Evolutionary conservation across 768 basidiomycete genomes (phyloP).

Genomic region (Scleroderma bovista): DNA sequence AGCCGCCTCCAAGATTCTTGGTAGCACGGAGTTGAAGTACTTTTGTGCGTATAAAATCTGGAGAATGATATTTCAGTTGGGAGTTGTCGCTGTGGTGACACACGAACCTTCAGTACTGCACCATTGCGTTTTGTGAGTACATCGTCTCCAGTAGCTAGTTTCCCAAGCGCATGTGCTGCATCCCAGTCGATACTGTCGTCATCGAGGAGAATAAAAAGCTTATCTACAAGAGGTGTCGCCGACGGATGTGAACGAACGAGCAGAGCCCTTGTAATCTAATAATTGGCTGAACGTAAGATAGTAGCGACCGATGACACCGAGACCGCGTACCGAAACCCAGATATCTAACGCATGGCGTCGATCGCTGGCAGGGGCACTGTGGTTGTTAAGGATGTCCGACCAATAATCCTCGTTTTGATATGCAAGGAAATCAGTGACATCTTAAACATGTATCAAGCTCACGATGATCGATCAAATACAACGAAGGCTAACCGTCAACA

Average conservation of each 20-base stretch:
- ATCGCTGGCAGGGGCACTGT: slow-evolving; percentile 22
- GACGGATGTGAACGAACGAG: slow-evolving; percentile 65
- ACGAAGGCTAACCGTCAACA: slow-evolving; percentile 46
- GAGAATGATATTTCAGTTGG: not conserved
- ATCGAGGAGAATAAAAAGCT: slow-evolving; percentile 64
- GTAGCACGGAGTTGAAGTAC: slow-evolving; percentile 67
- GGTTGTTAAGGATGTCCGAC: slow-evolving; percentile 39
- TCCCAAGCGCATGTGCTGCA: slow-evolving; percentile 73
- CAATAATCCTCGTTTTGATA: slow-evolving; percentile 44
- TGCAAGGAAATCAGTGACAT: slow-evolving; percentile 40
- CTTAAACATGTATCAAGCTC: slow-evolving; percentile 26
- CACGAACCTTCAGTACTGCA: slow-evolving; percentile 67
- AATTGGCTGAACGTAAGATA: not conserved
- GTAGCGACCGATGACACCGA: not conserved
- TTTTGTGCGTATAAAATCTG: slow-evolving; percentile 74
- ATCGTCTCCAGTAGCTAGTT: slow-evolving; percentile 53
- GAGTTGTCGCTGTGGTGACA: not conserved
- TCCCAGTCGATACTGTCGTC: slow-evolving; percentile 62
- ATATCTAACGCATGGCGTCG: slow-evolving; percentile 49
- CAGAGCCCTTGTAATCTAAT: slow-evolving; percentile 73
- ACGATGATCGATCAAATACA: not conserved
- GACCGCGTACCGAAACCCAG: slow-evolving; percentile 65
- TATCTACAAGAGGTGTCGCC: slow-evolving; percentile 51
- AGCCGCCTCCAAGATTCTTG: slow-evolving; percentile 67
- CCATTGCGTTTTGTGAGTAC: slow-evolving; percentile 74